These are phyloP conservation scores for Millerozyma miso DNA, from an alignment of 805 yeast species.

Conservation along the genomic window DNA sequence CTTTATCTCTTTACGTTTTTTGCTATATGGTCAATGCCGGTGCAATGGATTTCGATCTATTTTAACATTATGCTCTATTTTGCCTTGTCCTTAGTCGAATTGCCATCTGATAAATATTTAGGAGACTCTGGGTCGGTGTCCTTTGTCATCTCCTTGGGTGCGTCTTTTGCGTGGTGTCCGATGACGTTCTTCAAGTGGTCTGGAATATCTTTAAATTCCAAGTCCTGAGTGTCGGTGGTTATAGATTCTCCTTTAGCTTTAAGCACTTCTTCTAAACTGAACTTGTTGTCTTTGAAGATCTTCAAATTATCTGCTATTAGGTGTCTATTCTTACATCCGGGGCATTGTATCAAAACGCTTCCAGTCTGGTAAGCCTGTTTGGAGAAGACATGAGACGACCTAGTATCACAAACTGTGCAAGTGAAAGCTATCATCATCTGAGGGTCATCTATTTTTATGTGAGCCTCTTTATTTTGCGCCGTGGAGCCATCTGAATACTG, in stretches of 20 bases:
- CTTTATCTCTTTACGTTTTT: no score
- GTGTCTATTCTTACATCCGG: slow-evolving; percentile 84
- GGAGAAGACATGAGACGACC: slow-evolving; percentile 87
- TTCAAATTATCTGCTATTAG: slow-evolving; percentile 72
- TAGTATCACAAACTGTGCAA: slow-evolving; percentile 77
- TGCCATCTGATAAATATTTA: slow-evolving; percentile 2
- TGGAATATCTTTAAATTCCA: slow-evolving; percentile 67
- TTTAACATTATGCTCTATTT: no score
- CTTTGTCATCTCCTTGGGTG: slow-evolving; percentile 43
- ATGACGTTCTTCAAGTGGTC: slow-evolving; percentile 45
- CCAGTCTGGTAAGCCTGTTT: slow-evolving; percentile 89
- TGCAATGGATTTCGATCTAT: no score
- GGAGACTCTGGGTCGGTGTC: slow-evolving; percentile 3
- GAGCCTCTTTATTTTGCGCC: slow-evolving; percentile 7
- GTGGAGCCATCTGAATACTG: not conserved
- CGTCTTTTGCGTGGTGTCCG: slow-evolving; percentile 68
- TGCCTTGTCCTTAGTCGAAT: slow-evolving; percentile 1
- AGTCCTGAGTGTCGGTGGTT: slow-evolving; percentile 59
- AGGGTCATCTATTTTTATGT: slow-evolving; percentile 64
- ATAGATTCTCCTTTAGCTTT: slow-evolving; percentile 73
- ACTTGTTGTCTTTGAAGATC: slow-evolving; percentile 73
- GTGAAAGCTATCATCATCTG: slow-evolving; percentile 86
- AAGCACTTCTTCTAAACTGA: slow-evolving; percentile 78
- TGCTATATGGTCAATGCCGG: no score
- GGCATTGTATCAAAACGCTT: slow-evolving; percentile 85